Evolutionary conservation across 768 basidiomycete species (phyloP).

Genomic region (Lentinula edodes): DNA sequence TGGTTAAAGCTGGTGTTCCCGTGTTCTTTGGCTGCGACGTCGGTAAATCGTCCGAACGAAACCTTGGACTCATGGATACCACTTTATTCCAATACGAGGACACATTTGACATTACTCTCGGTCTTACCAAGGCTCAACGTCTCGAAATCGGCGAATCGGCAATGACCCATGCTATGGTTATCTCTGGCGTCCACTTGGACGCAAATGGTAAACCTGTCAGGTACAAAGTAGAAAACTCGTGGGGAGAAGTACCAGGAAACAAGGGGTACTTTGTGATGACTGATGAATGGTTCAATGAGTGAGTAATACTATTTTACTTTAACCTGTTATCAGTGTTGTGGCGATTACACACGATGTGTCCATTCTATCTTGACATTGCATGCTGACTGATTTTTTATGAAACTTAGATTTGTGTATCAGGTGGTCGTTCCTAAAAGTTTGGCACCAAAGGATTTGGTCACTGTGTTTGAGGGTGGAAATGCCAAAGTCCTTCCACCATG

Average conservation of each 20-base stretch:
- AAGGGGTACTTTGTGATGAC: constrained; percentile 93
- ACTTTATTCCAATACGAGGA: constrained; percentile 78
- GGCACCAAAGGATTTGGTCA: constrained; percentile 75
- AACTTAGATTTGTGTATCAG: constrained; percentile 79
- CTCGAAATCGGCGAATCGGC: constrained; percentile 76
- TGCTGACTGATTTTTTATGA: not conserved
- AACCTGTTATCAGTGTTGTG: not conserved
- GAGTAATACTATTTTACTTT: constrained; percentile 20
- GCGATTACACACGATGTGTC: not conserved
- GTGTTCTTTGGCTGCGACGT: constrained; percentile 98
- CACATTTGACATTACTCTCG: constrained; percentile 78
- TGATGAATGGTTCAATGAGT: constrained; percentile 90
- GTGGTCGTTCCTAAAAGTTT: constrained; percentile 80
- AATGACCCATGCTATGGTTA: constrained; percentile 97
- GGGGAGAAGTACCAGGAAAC: constrained; percentile 74
- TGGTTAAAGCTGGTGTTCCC: constrained; percentile 82
- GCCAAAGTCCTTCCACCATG: constrained; percentile 73
- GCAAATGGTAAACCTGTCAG: constrained; percentile 66
- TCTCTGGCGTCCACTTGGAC: constrained; percentile 88
- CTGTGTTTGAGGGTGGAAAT: constrained; percentile 69
- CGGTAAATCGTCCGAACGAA: constrained; percentile 72
- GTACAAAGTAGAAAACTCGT: constrained; percentile 98
- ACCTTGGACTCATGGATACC: constrained; percentile 81
- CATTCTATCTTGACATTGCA: not conserved
- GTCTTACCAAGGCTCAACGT: constrained; percentile 81